Conservation (phyloP, 1,284 basidiomycete species). For the Lentinula novae-zelandiae region DNA sequence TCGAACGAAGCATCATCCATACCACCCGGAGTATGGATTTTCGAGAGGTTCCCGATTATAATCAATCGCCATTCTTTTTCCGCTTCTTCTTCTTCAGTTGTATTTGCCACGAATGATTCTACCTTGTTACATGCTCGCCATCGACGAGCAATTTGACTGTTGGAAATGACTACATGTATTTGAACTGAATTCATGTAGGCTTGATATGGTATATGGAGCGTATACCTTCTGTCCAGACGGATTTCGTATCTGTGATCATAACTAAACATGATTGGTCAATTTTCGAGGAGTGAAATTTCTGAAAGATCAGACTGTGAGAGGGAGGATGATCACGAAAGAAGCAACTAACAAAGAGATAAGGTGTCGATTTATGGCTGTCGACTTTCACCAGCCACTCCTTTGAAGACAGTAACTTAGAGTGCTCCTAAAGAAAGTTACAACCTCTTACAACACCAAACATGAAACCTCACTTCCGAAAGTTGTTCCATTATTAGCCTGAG, state of each 20-base stretch:
- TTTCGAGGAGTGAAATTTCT: constrained; percentile 62
- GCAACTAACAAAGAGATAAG: constrained; percentile 65
- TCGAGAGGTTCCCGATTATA: constrained; percentile 48
- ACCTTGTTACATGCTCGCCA: constrained; percentile 58
- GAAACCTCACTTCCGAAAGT: constrained; percentile 48
- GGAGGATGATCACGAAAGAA: neutral
- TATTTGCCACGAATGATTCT: constrained; percentile 21
- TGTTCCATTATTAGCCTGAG: constrained; percentile 34
- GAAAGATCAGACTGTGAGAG: neutral
- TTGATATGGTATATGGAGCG: neutral
- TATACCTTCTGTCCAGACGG: constrained; percentile 72
- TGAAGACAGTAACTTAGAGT: constrained; percentile 48
- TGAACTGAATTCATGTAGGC: neutral
- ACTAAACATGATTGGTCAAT: constrained; percentile 54
- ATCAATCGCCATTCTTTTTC: constrained; percentile 57
- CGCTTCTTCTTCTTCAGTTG: constrained; percentile 42
- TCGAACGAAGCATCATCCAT: constrained; percentile 53
- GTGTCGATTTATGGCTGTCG: constrained; percentile 47
- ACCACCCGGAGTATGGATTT: constrained; percentile 55
- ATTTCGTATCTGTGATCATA: constrained; percentile 69
- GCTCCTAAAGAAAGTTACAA: constrained; percentile 39
- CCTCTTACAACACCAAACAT: neutral
- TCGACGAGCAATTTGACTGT: constrained; percentile 58
- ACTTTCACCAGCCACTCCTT: constrained; percentile 73
- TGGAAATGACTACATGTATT: constrained; percentile 44